Percentiles rank a stretch among this genome's conserved stretches.
These are phyloP conservation scores for Ceratorhiza oryzae-sativae DNA, from an alignment of 1,284 basidiomycete species.

Conservation along the genomic window DNA sequence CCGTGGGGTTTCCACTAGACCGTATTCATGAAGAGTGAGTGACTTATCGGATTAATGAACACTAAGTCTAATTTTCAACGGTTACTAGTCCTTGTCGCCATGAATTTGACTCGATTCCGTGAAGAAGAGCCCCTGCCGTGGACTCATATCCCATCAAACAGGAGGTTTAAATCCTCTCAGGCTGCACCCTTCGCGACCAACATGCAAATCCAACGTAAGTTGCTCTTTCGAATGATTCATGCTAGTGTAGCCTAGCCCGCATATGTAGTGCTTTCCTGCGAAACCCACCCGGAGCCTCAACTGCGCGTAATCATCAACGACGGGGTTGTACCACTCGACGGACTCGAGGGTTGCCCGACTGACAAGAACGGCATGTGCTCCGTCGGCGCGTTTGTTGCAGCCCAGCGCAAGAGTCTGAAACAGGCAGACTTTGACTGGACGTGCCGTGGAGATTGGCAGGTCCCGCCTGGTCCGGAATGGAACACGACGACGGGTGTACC, in stretches of 20 bases:
- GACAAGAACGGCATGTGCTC: constrained; percentile 81
- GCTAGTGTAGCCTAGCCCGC: neutral
- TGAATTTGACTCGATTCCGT: constrained; percentile 67
- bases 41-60: neutral
- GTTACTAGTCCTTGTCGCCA: constrained; percentile 45
- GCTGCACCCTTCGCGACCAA: constrained; percentile 63
- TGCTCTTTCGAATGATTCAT: no score
- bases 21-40: constrained; percentile 40
- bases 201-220: constrained; percentile 9
- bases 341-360: constrained; percentile 72
- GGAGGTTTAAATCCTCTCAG: constrained; percentile 58
- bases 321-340: constrained; percentile 81
- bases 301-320: constrained; percentile 88
- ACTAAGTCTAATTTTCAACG: neutral
- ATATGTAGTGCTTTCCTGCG: constrained; percentile 64
- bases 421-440: constrained; percentile 79
- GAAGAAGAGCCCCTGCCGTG: constrained; percentile 71
- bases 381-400: constrained; percentile 73
- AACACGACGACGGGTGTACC: constrained; percentile 63
- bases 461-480: constrained; percentile 62
- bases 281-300: constrained; percentile 58
- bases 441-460: constrained; percentile 75
- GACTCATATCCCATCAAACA: constrained; percentile 69
- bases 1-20: neutral
- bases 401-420: constrained; percentile 69